phyloP scores from a whole-genome alignment of 192 early-diverging fungal genomes.

The Anaeromyces robustus region DNA sequence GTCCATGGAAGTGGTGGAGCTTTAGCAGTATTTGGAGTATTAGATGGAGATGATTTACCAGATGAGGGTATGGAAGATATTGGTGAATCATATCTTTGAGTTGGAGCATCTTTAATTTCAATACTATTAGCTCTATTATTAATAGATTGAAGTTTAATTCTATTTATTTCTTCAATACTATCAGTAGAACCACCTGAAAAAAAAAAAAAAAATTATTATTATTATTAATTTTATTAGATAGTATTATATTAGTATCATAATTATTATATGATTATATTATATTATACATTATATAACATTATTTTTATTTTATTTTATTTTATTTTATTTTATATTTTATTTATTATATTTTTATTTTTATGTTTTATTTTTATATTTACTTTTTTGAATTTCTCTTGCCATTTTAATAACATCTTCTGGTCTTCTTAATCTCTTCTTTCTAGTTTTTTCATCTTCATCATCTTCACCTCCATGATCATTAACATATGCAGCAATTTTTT shows the following conservation, averaged over 20 bases:
- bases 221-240: too few species aligned
- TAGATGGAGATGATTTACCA: background rate
- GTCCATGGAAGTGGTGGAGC: conserved; percentile 25
- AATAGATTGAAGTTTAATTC: conserved; percentile 15
- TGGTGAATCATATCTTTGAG: conserved; percentile 26
- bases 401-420: conserved; percentile 59
- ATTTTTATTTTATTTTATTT: too few species aligned
- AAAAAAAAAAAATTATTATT: background rate
- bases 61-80: background rate
- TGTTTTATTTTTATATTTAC: conserved; percentile 10
- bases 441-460: conserved; percentile 14
- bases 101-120: conserved; percentile 25
- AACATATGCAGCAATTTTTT: conserved; percentile 62
- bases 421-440: conserved; percentile 7
- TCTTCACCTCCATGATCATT: conserved; percentile 50
- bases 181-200: conserved; percentile 9
- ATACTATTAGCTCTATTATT: conserved; percentile 3
- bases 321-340: background rate
- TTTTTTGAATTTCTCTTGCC: conserved; percentile 51
- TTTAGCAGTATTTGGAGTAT: background rate
- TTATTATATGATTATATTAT: too few species aligned
- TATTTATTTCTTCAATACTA: conserved; percentile 16
- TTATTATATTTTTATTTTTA: background rate
- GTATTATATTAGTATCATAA: too few species aligned
- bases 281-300: too few species aligned